Evolutionary conservation across 2,329 filamentous ascomycete species (phyloP).

Genomic region (Colletotrichum tropicicola): DNA sequence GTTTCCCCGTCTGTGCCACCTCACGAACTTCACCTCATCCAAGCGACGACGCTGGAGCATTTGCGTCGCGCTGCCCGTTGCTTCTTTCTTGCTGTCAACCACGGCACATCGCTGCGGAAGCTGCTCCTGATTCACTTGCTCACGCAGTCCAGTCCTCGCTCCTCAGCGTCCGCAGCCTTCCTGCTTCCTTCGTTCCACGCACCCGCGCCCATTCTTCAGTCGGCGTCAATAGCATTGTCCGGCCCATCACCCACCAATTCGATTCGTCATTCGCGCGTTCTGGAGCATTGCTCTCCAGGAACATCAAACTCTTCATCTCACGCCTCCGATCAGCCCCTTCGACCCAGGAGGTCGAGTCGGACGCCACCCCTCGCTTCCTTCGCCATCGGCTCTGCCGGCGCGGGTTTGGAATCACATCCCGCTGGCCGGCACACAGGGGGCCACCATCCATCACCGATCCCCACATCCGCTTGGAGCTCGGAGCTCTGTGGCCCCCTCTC

Average conservation of each 20-base stretch:
- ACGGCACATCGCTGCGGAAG: not conserved
- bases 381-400: conserved; percentile 16
- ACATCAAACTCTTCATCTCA: not conserved
- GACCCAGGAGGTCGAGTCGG: not conserved
- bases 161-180: not conserved
- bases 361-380: conserved; percentile 24
- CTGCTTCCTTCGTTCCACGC: not conserved
- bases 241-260: not conserved
- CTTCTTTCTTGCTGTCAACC: conserved; percentile 10
- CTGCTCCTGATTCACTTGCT: not conserved
- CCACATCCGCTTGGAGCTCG: conserved; percentile 4
- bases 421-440: conserved; percentile 26
- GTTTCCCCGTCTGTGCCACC: conserved; percentile 25
- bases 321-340: not conserved
- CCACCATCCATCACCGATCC: conserved; percentile 23
- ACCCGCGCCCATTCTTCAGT: not conserved
- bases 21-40: conserved; percentile 28
- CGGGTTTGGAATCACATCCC: conserved; percentile 24
- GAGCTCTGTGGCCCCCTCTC: conserved; percentile 6
- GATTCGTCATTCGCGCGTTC: not conserved
- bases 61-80: not conserved
- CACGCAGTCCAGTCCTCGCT: not conserved
- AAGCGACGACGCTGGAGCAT: not conserved
- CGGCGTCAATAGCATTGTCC: conserved; percentile 1
- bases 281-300: not conserved